Evolutionary conservation across 2,329 filamentous ascomycete genomes (phyloP).

Genomic region (Alternaria solani): DNA sequence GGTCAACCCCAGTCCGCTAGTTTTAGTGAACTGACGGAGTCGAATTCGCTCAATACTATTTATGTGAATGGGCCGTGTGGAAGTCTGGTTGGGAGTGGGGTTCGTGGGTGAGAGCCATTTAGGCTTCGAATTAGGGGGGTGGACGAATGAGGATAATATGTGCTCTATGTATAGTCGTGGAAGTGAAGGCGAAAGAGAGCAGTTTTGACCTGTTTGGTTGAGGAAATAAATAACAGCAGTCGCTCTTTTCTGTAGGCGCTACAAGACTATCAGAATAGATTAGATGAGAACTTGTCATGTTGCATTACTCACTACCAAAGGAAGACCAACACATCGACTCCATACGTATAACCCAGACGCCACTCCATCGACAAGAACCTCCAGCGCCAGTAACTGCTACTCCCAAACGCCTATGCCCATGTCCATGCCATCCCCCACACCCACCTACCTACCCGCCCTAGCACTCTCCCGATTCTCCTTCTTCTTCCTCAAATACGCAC

Average conservation of each 20-base stretch:
- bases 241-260: background rate
- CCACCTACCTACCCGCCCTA: background rate
- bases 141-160: too few relatives aligned
- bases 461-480: slow-evolving; percentile 27
- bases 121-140: too few relatives aligned
- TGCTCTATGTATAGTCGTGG: too few relatives aligned
- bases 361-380: background rate
- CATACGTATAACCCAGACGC: background rate
- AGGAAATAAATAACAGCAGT: background rate
- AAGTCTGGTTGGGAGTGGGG: too few relatives aligned
- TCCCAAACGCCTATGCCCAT: background rate
- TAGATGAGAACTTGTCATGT: background rate
- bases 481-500: slow-evolving; percentile 73
- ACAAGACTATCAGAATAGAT: rapidly evolving
- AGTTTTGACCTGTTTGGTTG: too few relatives aligned
- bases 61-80: too few relatives aligned
- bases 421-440: background rate
- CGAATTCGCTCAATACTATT: too few relatives aligned
- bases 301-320: background rate
- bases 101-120: too few relatives aligned
- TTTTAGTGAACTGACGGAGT: too few relatives aligned
- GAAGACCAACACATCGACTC: background rate
- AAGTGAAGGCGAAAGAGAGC: too few relatives aligned
- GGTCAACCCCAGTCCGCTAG: too few relatives aligned
- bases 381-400: background rate